Percentiles rank a stretch among this genome's conserved stretches.
phyloP scores from a whole-genome alignment of 192 early-diverging fungal genomes.

The Chytriomyces confervae region DNA sequence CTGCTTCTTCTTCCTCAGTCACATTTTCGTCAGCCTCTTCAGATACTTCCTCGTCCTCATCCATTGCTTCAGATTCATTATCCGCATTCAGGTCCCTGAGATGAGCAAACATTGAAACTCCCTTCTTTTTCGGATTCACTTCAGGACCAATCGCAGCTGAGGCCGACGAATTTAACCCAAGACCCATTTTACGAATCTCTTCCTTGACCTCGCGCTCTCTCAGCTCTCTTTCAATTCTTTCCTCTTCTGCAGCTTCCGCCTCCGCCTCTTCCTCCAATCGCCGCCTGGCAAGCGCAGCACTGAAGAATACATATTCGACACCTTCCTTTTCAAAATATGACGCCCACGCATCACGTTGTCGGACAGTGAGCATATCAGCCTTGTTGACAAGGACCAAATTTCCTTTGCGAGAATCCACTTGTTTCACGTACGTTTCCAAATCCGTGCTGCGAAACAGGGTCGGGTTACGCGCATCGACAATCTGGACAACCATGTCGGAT shows the following conservation, averaged over 20 bases:
- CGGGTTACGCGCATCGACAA: conserved; percentile 98
- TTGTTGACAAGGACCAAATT: conserved; percentile 97
- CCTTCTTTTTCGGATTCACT: neutral
- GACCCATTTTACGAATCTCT: conserved; percentile 37
- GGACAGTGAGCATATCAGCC: conserved; percentile 92
- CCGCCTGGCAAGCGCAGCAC: conserved; percentile 83
- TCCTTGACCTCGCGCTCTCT: conserved; percentile 59
- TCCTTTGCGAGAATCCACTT: conserved; percentile 84
- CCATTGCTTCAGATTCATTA: neutral
- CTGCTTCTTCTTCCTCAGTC: conserved; percentile 35
- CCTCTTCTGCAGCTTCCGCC: conserved; percentile 36
- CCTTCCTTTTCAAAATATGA: conserved; percentile 83
- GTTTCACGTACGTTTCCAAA: conserved; percentile 87
- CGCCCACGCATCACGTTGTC: conserved; percentile 89
- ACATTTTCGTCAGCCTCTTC: conserved; percentile 28
- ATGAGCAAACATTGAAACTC: conserved; percentile 18
- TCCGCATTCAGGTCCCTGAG: conserved; percentile 28
- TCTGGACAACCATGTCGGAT: conserved; percentile 95
- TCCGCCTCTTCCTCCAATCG: conserved; percentile 73
- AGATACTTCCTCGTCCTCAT: conserved; percentile 32
- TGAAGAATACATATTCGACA: conserved; percentile 92
- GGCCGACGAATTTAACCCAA: conserved; percentile 9
- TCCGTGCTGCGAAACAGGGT: conserved; percentile 89
- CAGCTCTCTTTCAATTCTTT: conserved; percentile 19
- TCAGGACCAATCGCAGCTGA: neutral